These are phyloP conservation scores for Calcarisporium arbuscula DNA, from an alignment of 2,329 filamentous ascomycete genomes.

Conservation along the genomic window DNA sequence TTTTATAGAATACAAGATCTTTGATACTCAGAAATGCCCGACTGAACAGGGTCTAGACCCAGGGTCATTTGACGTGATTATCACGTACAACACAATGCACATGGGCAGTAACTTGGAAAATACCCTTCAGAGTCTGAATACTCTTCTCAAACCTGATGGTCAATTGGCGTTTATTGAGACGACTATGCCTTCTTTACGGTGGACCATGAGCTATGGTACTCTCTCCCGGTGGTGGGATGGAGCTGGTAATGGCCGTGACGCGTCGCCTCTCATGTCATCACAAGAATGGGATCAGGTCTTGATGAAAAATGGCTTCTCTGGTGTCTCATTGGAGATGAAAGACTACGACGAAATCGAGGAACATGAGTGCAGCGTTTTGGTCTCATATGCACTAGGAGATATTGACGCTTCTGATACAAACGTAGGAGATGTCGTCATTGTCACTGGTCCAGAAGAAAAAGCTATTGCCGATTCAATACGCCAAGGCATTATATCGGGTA, in stretches of 20 bases:
- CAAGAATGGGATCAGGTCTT: too few relatives aligned
- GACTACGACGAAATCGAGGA: constrained; percentile 4
- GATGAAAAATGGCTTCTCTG: too few relatives aligned
- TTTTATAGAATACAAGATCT: constrained; percentile 15
- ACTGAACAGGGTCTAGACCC: constrained; percentile 10
- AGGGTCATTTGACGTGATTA: constrained; percentile 12
- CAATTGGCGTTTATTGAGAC: constrained; percentile 9
- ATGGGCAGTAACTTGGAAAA: neutral
- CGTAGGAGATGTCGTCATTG: constrained; percentile 3
- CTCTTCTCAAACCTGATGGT: constrained; percentile 7
- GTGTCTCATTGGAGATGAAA: constrained; percentile 4
- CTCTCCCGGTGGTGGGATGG: constrained; percentile 6
- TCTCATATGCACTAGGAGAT: constrained; percentile 5
- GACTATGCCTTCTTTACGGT: constrained; percentile 6
- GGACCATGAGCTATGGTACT: constrained; percentile 3
- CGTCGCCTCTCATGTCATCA: too few relatives aligned
- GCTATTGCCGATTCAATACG: constrained; percentile 3
- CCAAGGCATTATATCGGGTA: neutral
- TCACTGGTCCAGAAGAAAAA: constrained; percentile 1
- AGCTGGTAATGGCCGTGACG: constrained; percentile 6
- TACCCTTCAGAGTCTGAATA: constrained; percentile 3
- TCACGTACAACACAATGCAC: constrained; percentile 16
- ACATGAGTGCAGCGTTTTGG: constrained; percentile 7
- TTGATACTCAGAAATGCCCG: constrained; percentile 12
- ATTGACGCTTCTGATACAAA: neutral